Evolutionary conservation across 345 rosid species (phyloP), one percentile per base, ranked within the genome.

Genomic region (Punica granatum): DNA sequence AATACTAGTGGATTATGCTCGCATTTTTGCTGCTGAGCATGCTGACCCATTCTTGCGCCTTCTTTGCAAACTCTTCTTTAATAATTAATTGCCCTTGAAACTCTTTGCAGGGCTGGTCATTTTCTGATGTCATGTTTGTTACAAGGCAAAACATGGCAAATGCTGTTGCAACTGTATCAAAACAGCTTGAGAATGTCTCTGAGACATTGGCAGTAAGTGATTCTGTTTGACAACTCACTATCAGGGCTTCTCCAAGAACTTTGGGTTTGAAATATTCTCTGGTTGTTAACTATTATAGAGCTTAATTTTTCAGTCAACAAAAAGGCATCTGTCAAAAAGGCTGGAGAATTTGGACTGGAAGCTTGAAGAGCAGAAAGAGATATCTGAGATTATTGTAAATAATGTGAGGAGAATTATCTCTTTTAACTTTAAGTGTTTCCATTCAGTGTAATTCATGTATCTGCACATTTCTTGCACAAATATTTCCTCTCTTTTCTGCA

Each of bases 131-230:
- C 33, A 87, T 92, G 94, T 87, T 87, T 80, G 96, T 92, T 59
- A 92, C 98, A 32, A 92, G 87, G 87, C 79, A 84, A 73, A 92
- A 87, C 79, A 92, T 90, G 97, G 82, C 83, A 28, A 85, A 79
- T 78, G 98, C 96, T 66, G 96, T 92, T 31, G 74, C 85, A 36
- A 66, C 82, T 34, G 83, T 88, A 39, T 87, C 98, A 53, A 90
- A 88, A 78, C 97, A 90, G 70, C 83, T 90, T 68, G 92, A 92
- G 54, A 81, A 90, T 75, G 87, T 92, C 66, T 78, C 90, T 30
- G 83, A 87, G 67, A 78, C 96, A 69, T 67, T 92, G 73, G 85
- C 88, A 72, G 97, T 90, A 70, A 83, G 90, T 78, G 32, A 23
- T 31, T 33, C 25, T 54, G 16, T 58, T n/a, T 19, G 16, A 34